Evolutionary conservation across 331 rosid species (phyloP).

Genomic region (Acacia pycnantha): DNA sequence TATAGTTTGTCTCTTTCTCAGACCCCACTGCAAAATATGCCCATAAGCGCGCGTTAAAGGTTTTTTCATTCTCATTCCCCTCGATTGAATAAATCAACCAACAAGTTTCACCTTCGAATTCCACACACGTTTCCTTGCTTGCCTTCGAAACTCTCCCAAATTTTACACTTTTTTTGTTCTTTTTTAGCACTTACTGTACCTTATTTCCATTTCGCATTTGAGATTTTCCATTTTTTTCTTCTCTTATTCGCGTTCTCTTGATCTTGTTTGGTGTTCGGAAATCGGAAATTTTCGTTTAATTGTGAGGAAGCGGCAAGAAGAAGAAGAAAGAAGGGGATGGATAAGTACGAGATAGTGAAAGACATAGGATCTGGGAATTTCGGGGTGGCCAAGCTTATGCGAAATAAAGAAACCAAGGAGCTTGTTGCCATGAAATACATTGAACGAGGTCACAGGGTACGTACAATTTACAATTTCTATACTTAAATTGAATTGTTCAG

Average conservation of each 20-base stretch:
- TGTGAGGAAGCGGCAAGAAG: not conserved
- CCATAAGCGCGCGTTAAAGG: slow-evolving; percentile 4
- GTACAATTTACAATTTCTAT: not conserved
- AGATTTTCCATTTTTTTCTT: not conserved
- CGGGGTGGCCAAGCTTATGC: slow-evolving; percentile 63
- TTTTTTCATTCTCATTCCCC: slow-evolving; percentile 14
- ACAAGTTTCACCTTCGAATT: not conserved
- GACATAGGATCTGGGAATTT: slow-evolving; percentile 71
- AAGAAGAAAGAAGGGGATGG: slow-evolving; percentile 42
- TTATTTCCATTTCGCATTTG: not conserved
- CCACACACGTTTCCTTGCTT: slow-evolving; percentile 33
- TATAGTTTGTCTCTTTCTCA: not conserved
- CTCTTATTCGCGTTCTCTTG: slow-evolving; percentile 8
- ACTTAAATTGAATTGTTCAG: not conserved
- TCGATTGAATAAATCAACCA: not conserved
- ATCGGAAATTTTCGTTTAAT: too few species aligned
- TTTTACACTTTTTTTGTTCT: not conserved
- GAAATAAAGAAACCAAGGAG: slow-evolving; percentile 65
- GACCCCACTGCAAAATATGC: not conserved
- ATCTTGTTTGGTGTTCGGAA: not conserved
- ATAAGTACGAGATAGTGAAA: slow-evolving; percentile 60
- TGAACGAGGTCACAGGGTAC: slow-evolving; percentile 70
- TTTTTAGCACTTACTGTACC: not conserved
- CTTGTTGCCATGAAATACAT: slow-evolving; percentile 75
- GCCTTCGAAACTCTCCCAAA: slow-evolving; percentile 33